A percentile compares a stretch with the other conserved stretches of the same genome.
Conservation (phyloP, 1,139 yeast genomes). For the Diutina neorugosa region DNA sequence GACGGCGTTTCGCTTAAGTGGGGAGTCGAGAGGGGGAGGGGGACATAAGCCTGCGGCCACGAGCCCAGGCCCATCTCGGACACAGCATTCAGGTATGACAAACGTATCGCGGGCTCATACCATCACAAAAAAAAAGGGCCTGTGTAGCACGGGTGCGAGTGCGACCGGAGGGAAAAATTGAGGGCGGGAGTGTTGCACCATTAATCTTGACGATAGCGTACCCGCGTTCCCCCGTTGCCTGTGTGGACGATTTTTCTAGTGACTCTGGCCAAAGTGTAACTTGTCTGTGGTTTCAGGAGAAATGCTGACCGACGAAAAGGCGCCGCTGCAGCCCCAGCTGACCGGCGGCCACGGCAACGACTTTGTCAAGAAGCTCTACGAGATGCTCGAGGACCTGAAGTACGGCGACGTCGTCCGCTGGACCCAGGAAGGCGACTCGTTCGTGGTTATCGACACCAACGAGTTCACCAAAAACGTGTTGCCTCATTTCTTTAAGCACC, state of each 20-base stretch:
- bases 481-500: conserved; percentile 70
- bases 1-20: background rate
- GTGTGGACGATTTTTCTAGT: background rate
- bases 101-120: background rate
- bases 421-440: conserved; percentile 74
- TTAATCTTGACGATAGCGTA: background rate
- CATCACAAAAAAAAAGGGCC: too few species aligned
- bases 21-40: too few species aligned
- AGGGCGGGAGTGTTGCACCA: background rate
- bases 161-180: background rate
- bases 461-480: conserved; percentile 23
- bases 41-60: background rate
- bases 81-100: background rate
- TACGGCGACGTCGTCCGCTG: conserved; percentile 69
- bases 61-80: background rate
- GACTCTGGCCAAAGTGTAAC: background rate
- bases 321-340: background rate
- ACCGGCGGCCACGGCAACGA: conserved; percentile 27
- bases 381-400: conserved; percentile 74
- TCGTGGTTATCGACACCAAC: conserved; percentile 80
- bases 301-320: background rate
- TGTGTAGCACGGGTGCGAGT: background rate
- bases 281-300: background rate
- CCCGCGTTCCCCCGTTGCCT: background rate
- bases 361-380: conserved; percentile 63